Evolutionary conservation across 2,329 filamentous ascomycete genomes (phyloP), one percentile per base, ranked within the genome.

Genomic region (Microdochium nivale): DNA sequence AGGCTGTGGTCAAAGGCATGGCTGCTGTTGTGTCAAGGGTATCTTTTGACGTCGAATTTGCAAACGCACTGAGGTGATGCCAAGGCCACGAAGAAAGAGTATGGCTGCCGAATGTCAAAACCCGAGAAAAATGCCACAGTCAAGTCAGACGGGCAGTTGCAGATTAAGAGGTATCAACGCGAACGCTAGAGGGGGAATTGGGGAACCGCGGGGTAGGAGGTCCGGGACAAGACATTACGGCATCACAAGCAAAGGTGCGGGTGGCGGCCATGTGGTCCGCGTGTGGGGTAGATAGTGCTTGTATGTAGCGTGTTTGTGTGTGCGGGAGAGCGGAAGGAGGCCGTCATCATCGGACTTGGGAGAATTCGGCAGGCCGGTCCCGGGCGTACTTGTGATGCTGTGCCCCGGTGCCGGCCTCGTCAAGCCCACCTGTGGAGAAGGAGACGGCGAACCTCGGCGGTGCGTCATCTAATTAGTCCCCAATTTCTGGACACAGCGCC

Each of bases 1-100:
- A 75, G 0, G 70, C 61, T 1, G 69, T 75, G 2, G 72, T 65
- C 51, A 75, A 71, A 33, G 77, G 71, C 78, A 81, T 79, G 40
- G 19, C 19, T 44, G 40, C 40, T 40, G 13, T 7, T 40, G 13
- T 7, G 13, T 16, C 14, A 4, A 16, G 14, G 35, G 13, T 40
- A 19, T 40, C 5, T 40, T 14, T 14, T 40, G 7, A 14, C 13
- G 13, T 40, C 7, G 13, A 7, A 14, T 5, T 40, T 16, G 4
- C 4, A 14, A 16, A 37, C 7, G 14, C 33, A 4, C n/a, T 37
- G 14, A 4, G 5, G 14, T 8, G 16, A 7, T 5, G 27, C 27
- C 27, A 19, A 44, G 19, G 23, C 16, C 40, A 21, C 40, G 16
- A 40, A 40, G 40, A 19, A 19, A 44, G 40, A 44, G n/a, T n/a